Base-by-base conservation (phyloP, 352 stramenopile genomes). In the Albugo candida region DNA sequence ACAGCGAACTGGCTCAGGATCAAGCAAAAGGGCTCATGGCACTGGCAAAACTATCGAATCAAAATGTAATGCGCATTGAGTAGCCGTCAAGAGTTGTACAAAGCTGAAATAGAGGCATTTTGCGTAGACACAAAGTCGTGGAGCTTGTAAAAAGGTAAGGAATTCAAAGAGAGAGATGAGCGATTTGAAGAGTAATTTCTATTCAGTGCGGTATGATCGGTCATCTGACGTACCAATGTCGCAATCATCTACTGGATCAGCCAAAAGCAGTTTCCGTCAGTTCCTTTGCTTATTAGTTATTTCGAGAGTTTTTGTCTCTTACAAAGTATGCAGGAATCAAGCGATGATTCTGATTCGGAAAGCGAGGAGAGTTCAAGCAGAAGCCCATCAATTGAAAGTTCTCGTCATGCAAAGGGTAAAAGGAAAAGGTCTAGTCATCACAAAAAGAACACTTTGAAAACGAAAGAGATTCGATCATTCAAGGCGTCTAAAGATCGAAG, bases 11-110 rank as follows among this genome's bases (percentile, higher is more conserved):
- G 24, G 68, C 77, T 36, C 75, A 78, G 45, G 82, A 96, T 61
- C 91, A 96, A 52, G 79, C 84, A 13, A 77, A 92, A 42, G 83
- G 84, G 5, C 69, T 98, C 45, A 93, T 97, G 76, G 83, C 88
- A 49, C 68, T 98, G 42, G 92, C 85, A 27, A 88, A 94, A 56
- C 73, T 94, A 45, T 96, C 94, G 45, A 97, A 97, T 66, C 67
- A 96, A 18, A 31, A 31, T 31, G 24, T 31, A 31, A 31, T n/a
- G 24, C 24, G 24, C 3, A 31, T 10, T 31, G 24, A 31, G 24
- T 3, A 8, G 3, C 24, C 3, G 8, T 81, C 68, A 36, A 85
- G 94, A 45, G 36, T 64, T 53, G 34, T 13, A 11, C 19, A 8
- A 24, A 10, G 38, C 8, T 43, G 17, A 24, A 8, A 24, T 16